Evolutionary conservation across 768 basidiomycete species (phyloP).

Genomic region (Heimioporus sp.): DNA sequence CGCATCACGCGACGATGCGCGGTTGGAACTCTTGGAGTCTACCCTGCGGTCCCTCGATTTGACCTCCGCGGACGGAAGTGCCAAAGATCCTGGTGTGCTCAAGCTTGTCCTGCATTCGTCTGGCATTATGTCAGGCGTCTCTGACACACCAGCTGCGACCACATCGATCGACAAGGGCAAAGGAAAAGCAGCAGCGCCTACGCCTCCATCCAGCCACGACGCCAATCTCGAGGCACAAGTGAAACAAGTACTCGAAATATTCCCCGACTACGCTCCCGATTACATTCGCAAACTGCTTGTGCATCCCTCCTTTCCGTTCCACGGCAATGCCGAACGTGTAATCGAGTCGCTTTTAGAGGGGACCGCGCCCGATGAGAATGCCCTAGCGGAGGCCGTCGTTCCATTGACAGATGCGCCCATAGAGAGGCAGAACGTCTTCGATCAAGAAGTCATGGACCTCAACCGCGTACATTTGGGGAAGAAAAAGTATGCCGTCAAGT

Average conservation of each 20-base stretch:
- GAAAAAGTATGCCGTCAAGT: constrained; percentile 46
- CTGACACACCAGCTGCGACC: constrained; percentile 29
- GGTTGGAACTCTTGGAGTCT: constrained; percentile 55
- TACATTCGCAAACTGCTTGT: constrained; percentile 61
- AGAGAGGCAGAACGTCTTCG: constrained; percentile 71
- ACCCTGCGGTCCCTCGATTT: constrained; percentile 43
- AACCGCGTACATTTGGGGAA: constrained; percentile 61
- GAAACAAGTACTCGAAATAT: constrained; percentile 71
- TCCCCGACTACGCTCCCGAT: constrained; percentile 55
- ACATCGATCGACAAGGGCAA: constrained; percentile 39
- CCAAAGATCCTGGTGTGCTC: constrained; percentile 53
- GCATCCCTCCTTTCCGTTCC: constrained; percentile 46
- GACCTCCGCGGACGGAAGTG: constrained; percentile 2
- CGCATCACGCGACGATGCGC: constrained; percentile 53
- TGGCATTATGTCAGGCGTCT: constrained; percentile 37
- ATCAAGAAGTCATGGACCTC: constrained; percentile 68
- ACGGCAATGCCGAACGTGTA: constrained; percentile 58
- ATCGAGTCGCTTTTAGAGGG: constrained; percentile 76
- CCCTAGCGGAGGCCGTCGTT: constrained; percentile 17
- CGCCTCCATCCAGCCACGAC: constrained; percentile 24
- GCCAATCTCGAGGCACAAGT: constrained; percentile 55
- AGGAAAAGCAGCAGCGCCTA: constrained; percentile 30
- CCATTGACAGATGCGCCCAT: constrained; percentile 20
- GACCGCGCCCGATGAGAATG: constrained; percentile 47
- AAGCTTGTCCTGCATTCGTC: constrained; percentile 64